Conservation (phyloP, 163 green algal genomes). For the Trebouxiophyceae sp. region DNA sequence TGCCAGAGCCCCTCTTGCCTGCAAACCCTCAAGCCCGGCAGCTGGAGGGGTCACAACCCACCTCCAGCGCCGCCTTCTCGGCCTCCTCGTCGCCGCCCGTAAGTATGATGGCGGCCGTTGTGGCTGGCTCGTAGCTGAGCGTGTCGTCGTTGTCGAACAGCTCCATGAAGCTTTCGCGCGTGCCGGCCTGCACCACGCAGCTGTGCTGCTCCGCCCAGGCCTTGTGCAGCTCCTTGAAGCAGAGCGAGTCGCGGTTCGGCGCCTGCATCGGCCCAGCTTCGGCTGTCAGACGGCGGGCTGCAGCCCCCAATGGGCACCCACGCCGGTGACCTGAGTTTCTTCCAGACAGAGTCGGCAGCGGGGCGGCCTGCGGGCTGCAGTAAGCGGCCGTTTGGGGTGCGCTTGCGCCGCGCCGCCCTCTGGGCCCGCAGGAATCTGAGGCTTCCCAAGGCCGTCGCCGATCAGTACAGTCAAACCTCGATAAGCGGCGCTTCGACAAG, state of each 20-base stretch:
- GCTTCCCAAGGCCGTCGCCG: no score
- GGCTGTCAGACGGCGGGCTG: no score
- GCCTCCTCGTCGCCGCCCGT: conserved; percentile 61
- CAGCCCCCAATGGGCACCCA: no score
- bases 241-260: conserved; percentile 47
- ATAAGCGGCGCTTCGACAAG: no score
- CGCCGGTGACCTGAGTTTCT: no score
- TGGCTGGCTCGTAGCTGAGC: conserved; percentile 56
- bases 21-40: neutral
- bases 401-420: no score
- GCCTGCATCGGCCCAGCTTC: conserved; percentile 41
- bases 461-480: no score
- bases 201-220: conserved; percentile 35
- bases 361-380: no score
- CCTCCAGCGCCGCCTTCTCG: conserved; percentile 51
- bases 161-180: conserved; percentile 40
- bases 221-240: conserved; percentile 43
- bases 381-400: no score
- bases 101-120: conserved; percentile 68
- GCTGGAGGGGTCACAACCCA: conserved; percentile 14
- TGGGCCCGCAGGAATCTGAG: no score
- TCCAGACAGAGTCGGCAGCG: no score
- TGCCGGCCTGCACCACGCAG: conserved; percentile 35
- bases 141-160: conserved; percentile 77
- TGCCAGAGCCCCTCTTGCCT: neutral